Evolutionary conservation across 2,329 filamentous ascomycete genomes (phyloP).

Genomic region (Penicillium sp.): DNA sequence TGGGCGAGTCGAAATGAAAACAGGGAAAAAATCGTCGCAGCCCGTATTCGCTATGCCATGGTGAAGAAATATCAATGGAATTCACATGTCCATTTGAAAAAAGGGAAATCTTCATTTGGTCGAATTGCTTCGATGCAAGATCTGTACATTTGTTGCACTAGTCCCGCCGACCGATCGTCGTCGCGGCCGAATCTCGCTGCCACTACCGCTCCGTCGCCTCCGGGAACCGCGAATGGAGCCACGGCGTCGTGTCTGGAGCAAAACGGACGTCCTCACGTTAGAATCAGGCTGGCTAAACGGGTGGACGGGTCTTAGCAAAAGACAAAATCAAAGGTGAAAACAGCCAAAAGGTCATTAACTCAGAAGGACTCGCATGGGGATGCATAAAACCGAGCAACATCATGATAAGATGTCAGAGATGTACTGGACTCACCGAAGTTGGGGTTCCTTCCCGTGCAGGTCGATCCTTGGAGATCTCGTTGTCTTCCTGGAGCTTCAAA

Average conservation of each 20-base stretch:
- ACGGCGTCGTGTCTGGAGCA: constrained; percentile 48
- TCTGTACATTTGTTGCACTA: constrained; percentile 32
- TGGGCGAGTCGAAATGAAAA: constrained; percentile 22
- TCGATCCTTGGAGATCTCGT: constrained; percentile 52
- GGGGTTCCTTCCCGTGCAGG: constrained; percentile 38
- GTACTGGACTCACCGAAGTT: constrained; percentile 45
- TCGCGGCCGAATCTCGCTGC: constrained; percentile 42
- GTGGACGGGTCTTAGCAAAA: constrained; percentile 42
- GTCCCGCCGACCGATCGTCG: constrained; percentile 41
- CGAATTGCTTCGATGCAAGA: constrained; percentile 44
- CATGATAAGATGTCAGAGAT: constrained; percentile 24
- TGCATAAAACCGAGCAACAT: constrained; percentile 23
- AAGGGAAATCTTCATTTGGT: constrained; percentile 32
- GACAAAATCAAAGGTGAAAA: constrained; percentile 25
- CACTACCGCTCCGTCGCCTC: constrained; percentile 42
- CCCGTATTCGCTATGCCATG: constrained; percentile 40
- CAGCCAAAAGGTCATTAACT: not conserved
- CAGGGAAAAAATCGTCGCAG: constrained; percentile 34
- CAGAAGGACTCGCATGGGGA: constrained; percentile 23
- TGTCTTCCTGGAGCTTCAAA: constrained; percentile 80
- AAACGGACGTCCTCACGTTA: constrained; percentile 45
- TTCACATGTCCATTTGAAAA: constrained; percentile 22
- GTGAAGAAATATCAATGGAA: constrained; percentile 27
- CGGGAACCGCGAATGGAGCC: constrained; percentile 41
- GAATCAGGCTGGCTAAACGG: constrained; percentile 46